Evolutionary conservation across 2,329 filamentous ascomycete genomes (phyloP).

Genomic region (Alternaria sp.): DNA sequence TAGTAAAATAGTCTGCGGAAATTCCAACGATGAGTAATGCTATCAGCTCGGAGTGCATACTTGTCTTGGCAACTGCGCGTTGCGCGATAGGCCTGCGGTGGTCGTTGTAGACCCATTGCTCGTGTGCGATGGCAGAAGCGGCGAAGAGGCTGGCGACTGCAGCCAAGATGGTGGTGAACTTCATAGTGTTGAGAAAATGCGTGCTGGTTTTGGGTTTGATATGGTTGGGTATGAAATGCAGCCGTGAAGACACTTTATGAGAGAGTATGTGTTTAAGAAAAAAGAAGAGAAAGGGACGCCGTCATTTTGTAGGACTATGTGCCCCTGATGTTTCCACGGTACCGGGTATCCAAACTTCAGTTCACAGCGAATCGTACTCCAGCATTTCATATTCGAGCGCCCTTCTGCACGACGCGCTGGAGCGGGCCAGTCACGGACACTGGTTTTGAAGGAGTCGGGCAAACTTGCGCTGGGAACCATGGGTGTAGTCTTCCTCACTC

Average conservation of each 20-base stretch:
- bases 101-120: not conserved
- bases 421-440: too few species aligned
- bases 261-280: not conserved
- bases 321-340: not conserved
- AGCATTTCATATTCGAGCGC: too few species aligned
- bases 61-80: accelerated
- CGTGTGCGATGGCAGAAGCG: not conserved
- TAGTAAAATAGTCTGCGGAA: not conserved
- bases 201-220: not conserved
- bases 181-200: not conserved
- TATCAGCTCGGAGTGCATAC: too few species aligned
- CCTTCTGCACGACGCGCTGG: too few species aligned
- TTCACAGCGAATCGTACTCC: too few species aligned
- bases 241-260: not conserved
- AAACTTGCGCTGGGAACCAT: too few species aligned
- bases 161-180: not conserved
- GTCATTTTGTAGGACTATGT: not conserved
- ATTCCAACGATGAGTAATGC: too few species aligned
- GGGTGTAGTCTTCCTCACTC: too few species aligned
- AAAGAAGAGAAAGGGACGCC: accelerated
- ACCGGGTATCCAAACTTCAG: not conserved
- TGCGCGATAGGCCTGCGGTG: not conserved
- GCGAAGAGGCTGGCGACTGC: not conserved
- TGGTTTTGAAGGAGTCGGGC: too few species aligned
- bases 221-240: not conserved